Conservation (phyloP, 305 asterid genomes). For the Coffea humblotiana region DNA sequence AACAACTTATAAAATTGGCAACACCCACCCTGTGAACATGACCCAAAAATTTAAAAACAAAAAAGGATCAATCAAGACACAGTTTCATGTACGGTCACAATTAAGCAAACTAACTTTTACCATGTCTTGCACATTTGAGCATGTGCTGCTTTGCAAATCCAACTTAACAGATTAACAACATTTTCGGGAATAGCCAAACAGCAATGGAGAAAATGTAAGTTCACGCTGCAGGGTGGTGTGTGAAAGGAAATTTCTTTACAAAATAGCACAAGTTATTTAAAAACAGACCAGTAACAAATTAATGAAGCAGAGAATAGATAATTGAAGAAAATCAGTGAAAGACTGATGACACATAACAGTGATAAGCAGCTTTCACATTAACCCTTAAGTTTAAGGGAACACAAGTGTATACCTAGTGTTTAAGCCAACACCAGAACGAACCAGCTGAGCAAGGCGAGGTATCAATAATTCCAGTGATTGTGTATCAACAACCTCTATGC, state of each 20-base stretch:
- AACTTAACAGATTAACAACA: background rate
- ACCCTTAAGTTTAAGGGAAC: background rate
- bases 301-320: background rate
- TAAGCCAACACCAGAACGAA: constrained; percentile 87
- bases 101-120: background rate
- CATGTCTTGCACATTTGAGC: background rate
- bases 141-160: background rate
- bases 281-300: background rate
- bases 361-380: background rate
- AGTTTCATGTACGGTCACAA: background rate
- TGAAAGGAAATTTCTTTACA: background rate
- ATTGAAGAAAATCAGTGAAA: constrained; percentile 1
- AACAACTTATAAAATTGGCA: constrained; percentile 76
- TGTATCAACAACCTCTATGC: constrained; percentile 86
- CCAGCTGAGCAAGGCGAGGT: constrained; percentile 89
- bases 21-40: constrained; percentile 81
- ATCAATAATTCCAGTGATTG: constrained; percentile 73
- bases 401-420: constrained; percentile 70
- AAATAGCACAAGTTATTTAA: background rate
- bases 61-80: background rate
- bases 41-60: constrained; percentile 18
- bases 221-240: background rate
- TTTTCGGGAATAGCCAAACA: background rate
- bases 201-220: background rate
- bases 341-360: constrained; percentile 3